A percentile compares a stretch with the other conserved stretches of the same genome.
phyloP scores from a whole-genome alignment of 345 rosid species.

The Luvunga scandens region DNA sequence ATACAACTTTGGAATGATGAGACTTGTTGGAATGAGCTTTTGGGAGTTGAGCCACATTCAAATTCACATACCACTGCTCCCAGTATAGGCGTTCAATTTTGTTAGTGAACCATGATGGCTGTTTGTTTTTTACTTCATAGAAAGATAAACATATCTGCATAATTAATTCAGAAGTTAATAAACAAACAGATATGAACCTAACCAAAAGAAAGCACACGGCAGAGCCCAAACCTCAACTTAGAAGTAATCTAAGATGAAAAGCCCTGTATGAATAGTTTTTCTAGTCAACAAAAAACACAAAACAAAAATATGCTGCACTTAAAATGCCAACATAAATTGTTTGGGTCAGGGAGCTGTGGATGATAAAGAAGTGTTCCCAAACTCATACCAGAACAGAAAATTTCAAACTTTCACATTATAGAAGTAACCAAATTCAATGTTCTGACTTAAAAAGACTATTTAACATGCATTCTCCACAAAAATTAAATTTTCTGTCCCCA shows the following conservation, averaged over 20 bases:
- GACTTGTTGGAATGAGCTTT: slow-evolving; percentile 56
- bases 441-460: neutral
- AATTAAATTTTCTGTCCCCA: neutral
- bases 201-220: neutral
- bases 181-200: neutral
- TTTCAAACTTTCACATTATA: neutral
- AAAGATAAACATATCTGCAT: slow-evolving; percentile 87
- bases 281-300: neutral
- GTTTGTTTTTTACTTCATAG: slow-evolving; percentile 88
- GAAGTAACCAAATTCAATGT: neutral
- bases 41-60: slow-evolving; percentile 72
- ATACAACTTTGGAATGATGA: slow-evolving; percentile 53
- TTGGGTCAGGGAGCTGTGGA: neutral
- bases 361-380: neutral
- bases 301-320: neutral
- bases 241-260: neutral
- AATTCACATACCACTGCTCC: slow-evolving; percentile 93
- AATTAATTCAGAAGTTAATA: slow-evolving; percentile 2
- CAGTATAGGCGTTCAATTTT: slow-evolving; percentile 66
- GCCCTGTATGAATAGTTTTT: neutral
- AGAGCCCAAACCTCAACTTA: neutral
- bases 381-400: neutral
- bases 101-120: slow-evolving; percentile 77
- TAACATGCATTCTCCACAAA: neutral
- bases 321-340: neutral